phyloP scores from a whole-genome alignment of 768 basidiomycete genomes.

The Mycena amicta region DNA sequence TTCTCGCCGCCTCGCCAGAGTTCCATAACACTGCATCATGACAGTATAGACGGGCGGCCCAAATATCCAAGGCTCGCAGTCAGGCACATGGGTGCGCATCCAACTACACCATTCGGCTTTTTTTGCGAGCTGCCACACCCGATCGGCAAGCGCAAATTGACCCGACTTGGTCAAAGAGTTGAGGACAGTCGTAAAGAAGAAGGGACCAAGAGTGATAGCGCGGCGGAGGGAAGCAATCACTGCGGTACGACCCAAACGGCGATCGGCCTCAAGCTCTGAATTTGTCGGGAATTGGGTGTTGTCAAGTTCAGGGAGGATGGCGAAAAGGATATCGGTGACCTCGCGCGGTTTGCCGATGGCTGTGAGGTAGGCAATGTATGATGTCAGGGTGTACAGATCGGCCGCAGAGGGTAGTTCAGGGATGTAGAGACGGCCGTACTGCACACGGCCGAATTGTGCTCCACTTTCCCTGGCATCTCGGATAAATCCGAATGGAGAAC shows the following conservation, averaged over 20 bases:
- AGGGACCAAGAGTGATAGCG: constrained; percentile 57
- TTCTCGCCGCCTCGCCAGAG: constrained; percentile 37
- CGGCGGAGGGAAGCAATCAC: constrained; percentile 38
- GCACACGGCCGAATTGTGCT: background rate
- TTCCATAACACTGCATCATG: constrained; percentile 65
- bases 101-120: constrained; percentile 62
- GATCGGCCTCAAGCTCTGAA: constrained; percentile 25
- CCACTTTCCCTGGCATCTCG: background rate
- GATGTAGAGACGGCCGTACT: constrained; percentile 7
- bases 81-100: constrained; percentile 27
- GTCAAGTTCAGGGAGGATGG: constrained; percentile 56
- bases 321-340: constrained; percentile 52
- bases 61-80: constrained; percentile 60
- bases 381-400: constrained; percentile 51
- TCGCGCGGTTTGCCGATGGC: constrained; percentile 48
- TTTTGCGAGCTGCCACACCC: constrained; percentile 65
- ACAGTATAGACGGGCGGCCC: constrained; percentile 69
- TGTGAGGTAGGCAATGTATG: constrained; percentile 54
- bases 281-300: constrained; percentile 34
- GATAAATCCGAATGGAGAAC: background rate
- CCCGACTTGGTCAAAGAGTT: constrained; percentile 63
- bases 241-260: constrained; percentile 24
- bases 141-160: constrained; percentile 55
- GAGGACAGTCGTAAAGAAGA: constrained; percentile 60
- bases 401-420: constrained; percentile 26